Evolutionary conservation across 1,284 basidiomycete genomes (phyloP).

Genomic region (Taiwanofungus camphoratus): DNA sequence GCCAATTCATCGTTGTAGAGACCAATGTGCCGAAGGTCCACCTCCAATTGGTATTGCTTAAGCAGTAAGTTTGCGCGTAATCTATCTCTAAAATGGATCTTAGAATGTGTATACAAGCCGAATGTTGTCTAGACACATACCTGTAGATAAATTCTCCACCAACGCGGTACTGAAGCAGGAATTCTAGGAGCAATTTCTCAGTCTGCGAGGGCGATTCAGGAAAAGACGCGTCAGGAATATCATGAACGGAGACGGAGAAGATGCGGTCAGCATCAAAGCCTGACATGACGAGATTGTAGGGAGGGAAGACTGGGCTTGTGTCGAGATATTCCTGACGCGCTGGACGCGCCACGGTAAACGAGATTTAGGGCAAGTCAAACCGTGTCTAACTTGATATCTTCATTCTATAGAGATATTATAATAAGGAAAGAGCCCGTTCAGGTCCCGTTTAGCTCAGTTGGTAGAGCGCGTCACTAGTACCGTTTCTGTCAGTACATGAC

Average conservation of each 20-base stretch:
- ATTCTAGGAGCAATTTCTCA: constrained; percentile 78
- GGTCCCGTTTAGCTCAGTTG: constrained; percentile 48
- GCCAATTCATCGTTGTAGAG: constrained; percentile 94
- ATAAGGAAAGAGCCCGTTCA: too few relatives aligned
- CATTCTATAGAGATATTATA: too few relatives aligned
- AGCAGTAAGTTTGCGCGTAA: constrained; percentile 86
- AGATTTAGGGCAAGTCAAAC: constrained; percentile 27
- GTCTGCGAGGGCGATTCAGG: constrained; percentile 74
- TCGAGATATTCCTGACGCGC: constrained; percentile 8
- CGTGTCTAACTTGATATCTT: constrained; percentile 20
- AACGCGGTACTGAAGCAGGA: constrained; percentile 82
- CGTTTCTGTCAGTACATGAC: constrained; percentile 26
- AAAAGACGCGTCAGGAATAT: constrained; percentile 43
- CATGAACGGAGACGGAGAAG: constrained; percentile 74
- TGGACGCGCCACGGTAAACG: constrained; percentile 13
- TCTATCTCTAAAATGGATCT: constrained; percentile 61
- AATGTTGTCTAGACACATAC: constrained; percentile 30
- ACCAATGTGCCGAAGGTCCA: constrained; percentile 87
- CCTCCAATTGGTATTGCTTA: constrained; percentile 89
- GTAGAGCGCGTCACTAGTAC: constrained; percentile 59
- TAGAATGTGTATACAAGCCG: constrained; percentile 6
- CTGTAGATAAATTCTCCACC: constrained; percentile 89
- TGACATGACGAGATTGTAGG: constrained; percentile 32
- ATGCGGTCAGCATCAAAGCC: constrained; percentile 76
- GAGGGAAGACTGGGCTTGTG: constrained; percentile 6